Percentiles rank a stretch among this genome's conserved stretches.
Conservation (phyloP, 768 basidiomycete genomes). For the Cystofilobasidium capitatum region DNA sequence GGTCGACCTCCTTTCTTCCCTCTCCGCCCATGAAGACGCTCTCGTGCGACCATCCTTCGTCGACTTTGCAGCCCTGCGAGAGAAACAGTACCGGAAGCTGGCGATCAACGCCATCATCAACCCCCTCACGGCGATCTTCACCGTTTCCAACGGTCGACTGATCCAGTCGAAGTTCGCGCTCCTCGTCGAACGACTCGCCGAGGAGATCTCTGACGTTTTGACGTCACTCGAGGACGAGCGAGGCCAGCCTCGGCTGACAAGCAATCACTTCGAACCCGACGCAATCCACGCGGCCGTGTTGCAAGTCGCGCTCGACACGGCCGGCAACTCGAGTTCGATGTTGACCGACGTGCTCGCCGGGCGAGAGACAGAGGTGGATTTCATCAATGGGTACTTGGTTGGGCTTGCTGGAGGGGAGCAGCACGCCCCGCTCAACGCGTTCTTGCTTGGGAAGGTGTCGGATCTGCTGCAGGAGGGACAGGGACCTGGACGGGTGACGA, state of each 20-base stretch:
- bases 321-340: constrained; percentile 69
- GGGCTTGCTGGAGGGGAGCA: background rate
- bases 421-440: background rate
- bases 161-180: constrained; percentile 44
- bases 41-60: constrained; percentile 46
- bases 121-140: constrained; percentile 70
- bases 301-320: constrained; percentile 52
- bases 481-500: too few relatives aligned
- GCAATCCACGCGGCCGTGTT: constrained; percentile 37
- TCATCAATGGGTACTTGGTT: constrained; percentile 70
- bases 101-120: constrained; percentile 75
- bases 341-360: constrained; percentile 58
- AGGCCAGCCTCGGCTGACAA: constrained; percentile 42
- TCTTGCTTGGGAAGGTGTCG: background rate
- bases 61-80: constrained; percentile 56
- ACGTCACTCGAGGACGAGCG: constrained; percentile 36
- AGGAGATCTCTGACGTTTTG: constrained; percentile 62
- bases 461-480: too few relatives aligned
- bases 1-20: background rate
- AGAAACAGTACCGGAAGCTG: constrained; percentile 63
- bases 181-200: constrained; percentile 51
- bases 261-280: constrained; percentile 22
- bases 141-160: constrained; percentile 69
- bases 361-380: constrained; percentile 62
- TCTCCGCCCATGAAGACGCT: background rate